Conservation (phyloP, 208 protist genomes). For the Entamoeba histolytica region DNA sequence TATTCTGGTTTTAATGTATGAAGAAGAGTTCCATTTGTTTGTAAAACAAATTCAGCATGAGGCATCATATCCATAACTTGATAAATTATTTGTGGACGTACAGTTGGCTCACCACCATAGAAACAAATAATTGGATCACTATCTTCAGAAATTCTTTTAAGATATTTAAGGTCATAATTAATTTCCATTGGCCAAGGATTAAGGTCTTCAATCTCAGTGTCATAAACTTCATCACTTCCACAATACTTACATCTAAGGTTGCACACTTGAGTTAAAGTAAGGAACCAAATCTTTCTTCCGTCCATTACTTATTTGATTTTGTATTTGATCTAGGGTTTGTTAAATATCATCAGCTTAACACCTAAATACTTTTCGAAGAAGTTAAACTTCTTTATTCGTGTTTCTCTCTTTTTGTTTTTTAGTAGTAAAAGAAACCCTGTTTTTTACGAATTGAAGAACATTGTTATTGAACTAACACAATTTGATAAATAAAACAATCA, state of each 20-base stretch:
- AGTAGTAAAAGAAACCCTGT: too few relatives aligned
- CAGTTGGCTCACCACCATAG: constrained; percentile 27
- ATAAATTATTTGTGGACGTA: constrained; percentile 7
- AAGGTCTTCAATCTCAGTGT: neutral
- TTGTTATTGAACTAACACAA: too few relatives aligned
- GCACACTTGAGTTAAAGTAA: neutral
- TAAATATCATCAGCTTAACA: neutral
- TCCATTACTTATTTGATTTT: neutral
- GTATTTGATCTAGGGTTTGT: neutral
- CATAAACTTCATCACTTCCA: neutral
- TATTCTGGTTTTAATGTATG: constrained; percentile 11
- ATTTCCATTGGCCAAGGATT: neutral
- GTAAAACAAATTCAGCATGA: constrained; percentile 19
- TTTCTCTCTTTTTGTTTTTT: too few relatives aligned
- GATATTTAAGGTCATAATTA: neutral
- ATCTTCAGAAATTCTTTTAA: neutral
- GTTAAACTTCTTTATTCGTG: too few relatives aligned
- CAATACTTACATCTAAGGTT: neutral
- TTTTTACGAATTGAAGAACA: too few relatives aligned
- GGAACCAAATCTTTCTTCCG: neutral
- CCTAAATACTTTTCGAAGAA: too few relatives aligned
- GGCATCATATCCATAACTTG: neutral
- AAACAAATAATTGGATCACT: constrained; percentile 12
- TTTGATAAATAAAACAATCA: neutral
- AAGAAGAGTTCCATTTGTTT: constrained; percentile 25